These are phyloP conservation scores for Xerocomellus dryophilus DNA, from an alignment of 768 basidiomycete species.

Conservation along the genomic window DNA sequence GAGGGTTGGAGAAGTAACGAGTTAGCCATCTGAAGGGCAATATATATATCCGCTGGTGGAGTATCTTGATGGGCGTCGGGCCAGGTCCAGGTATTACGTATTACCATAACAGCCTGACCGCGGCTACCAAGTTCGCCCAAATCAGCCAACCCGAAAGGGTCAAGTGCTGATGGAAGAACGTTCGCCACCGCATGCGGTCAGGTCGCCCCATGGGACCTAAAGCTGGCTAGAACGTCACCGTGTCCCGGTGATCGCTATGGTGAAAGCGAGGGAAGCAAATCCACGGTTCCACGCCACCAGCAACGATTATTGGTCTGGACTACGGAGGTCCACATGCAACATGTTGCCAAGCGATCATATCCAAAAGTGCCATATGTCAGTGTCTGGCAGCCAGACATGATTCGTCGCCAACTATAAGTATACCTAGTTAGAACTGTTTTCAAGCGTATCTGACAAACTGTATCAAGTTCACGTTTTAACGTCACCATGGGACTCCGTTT, in stretches of 20 bases:
- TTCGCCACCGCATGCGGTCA: background rate
- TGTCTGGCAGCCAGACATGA: too few relatives aligned
- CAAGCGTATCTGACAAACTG: background rate
- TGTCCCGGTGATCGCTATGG: slow-evolving; percentile 8
- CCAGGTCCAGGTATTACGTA: background rate
- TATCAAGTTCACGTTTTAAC: background rate
- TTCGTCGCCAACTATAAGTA: too few relatives aligned
- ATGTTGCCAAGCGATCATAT: background rate
- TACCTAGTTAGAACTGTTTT: too few relatives aligned
- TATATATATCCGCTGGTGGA: slow-evolving; percentile 4
- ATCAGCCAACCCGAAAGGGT: background rate
- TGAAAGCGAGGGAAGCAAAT: background rate
- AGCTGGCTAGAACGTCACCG: background rate
- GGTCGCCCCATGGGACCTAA: background rate
- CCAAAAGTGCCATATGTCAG: too few relatives aligned
- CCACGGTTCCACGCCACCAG: background rate
- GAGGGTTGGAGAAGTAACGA: background rate
- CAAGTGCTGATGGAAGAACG: slow-evolving; percentile 10
- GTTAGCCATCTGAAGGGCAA: background rate
- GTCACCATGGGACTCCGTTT: background rate
- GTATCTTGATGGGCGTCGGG: background rate
- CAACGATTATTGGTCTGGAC: too few relatives aligned
- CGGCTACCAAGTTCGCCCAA: background rate
- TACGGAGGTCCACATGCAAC: background rate
- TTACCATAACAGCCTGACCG: background rate